These are phyloP conservation scores for Phylloboletellus chloephorus DNA, from an alignment of 1,284 basidiomycete species.

Conservation along the genomic window DNA sequence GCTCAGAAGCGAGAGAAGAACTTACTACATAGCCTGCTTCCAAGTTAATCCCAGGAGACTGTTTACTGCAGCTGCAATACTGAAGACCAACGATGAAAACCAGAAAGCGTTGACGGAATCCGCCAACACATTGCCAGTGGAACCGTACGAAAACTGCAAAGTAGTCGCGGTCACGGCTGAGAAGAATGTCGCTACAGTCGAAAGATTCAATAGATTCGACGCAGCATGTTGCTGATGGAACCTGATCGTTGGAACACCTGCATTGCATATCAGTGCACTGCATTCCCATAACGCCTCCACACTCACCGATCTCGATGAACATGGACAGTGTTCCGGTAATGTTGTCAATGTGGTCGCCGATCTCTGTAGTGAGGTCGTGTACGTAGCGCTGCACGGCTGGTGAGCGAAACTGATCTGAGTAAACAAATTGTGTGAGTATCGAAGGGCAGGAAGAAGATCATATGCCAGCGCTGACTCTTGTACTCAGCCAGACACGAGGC, in stretches of 20 bases:
- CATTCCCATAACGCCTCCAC: slow-evolving; percentile 15
- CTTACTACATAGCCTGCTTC: slow-evolving; percentile 61
- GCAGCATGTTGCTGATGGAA: slow-evolving; percentile 55
- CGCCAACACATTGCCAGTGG: slow-evolving; percentile 26
- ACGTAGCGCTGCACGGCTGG: slow-evolving; percentile 51
- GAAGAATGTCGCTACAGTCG: slow-evolving; percentile 58
- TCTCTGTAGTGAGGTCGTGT: slow-evolving; percentile 48
- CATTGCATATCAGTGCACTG: slow-evolving; percentile 22
- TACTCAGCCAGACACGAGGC: slow-evolving; percentile 32
- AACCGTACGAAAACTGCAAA: slow-evolving; percentile 45
- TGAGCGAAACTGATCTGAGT: slow-evolving; percentile 46
- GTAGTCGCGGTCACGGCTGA: slow-evolving; percentile 55
- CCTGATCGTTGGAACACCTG: slow-evolving; percentile 57
- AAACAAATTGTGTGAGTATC: slow-evolving; percentile 15
- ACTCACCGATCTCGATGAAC: slow-evolving; percentile 52
- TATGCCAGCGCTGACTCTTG: slow-evolving; percentile 26
- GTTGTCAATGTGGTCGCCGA: slow-evolving; percentile 52
- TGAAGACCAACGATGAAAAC: slow-evolving; percentile 59
- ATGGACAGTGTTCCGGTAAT: slow-evolving; percentile 46
- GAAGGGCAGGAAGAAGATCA: background rate
- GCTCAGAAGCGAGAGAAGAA: slow-evolving; percentile 17
- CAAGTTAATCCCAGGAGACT: slow-evolving; percentile 52
- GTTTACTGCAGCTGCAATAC: slow-evolving; percentile 56
- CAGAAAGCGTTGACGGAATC: slow-evolving; percentile 54
- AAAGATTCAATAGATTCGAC: slow-evolving; percentile 47